phyloP scores from a whole-genome alignment of 306 rosid species.

The Lotus japonicus region DNA sequence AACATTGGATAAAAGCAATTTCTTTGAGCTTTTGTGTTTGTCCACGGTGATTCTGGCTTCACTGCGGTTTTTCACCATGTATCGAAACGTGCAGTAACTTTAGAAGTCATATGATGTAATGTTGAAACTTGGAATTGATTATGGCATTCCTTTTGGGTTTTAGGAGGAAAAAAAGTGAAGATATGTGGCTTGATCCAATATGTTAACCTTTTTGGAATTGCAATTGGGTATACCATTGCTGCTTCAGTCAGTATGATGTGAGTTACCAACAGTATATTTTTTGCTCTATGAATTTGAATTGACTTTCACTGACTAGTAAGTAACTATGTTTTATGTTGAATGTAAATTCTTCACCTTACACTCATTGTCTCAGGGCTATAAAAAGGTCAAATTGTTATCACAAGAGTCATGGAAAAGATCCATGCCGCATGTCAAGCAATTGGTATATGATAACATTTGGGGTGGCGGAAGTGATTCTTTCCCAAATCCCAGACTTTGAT shows the following conservation, averaged over 20 bases:
- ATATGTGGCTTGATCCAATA: slow-evolving; percentile 63
- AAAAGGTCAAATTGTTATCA: slow-evolving; percentile 76
- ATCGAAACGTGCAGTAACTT: no score
- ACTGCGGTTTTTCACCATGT: no score
- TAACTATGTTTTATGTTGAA: not conserved
- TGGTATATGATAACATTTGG: slow-evolving; percentile 73
- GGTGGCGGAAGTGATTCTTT: slow-evolving; percentile 50
- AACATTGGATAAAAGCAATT: no score
- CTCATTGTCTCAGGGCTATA: slow-evolving; percentile 39
- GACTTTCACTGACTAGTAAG: not conserved
- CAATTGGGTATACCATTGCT: slow-evolving; percentile 70
- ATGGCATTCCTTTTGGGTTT: slow-evolving; percentile 8
- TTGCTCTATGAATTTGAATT: not conserved
- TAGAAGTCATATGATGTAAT: not conserved
- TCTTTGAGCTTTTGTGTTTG: no score
- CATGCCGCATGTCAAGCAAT: slow-evolving; percentile 76
- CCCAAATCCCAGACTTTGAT: slow-evolving; percentile 70
- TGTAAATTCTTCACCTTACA: not conserved
- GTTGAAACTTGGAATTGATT: not conserved
- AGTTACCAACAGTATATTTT: slow-evolving; percentile 12
- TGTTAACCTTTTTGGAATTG: slow-evolving; percentile 58
- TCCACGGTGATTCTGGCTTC: no score
- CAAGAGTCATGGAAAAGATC: slow-evolving; percentile 60
- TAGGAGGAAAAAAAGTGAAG: slow-evolving; percentile 61
- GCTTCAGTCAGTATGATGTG: slow-evolving; percentile 88